Base-by-base conservation (phyloP, 192 early-diverging fungal genomes). In the Coemansia sp. region DNA sequence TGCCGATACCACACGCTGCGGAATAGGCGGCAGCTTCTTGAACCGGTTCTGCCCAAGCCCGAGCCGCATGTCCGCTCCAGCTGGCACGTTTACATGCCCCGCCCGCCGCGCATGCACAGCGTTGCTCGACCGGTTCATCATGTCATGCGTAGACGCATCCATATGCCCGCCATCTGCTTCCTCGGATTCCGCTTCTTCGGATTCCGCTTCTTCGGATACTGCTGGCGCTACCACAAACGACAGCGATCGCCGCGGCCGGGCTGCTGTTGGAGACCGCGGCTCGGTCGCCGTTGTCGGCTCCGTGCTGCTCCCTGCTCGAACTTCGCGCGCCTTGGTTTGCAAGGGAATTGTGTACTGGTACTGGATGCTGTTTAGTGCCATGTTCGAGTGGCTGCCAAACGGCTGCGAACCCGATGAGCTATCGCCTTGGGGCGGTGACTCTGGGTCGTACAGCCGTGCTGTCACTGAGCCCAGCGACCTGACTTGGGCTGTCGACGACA, bases 401-500 rank as follows among this genome's bases (percentile, higher is more conserved):
- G 4, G 29, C 17, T 1, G 55, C 35, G 16, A 21, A 5, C 31
- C 31, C 6, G 31, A 35, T 35, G 31, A 35, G 31, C 6, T 35
- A 35, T 35, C 47, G 26, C 3, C n/a, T 0, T 51, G 57, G 17
- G 51, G 43, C 8, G 66, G 49, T 2, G 57, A 27, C 9, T 68
- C 59, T 11, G 77, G 77, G 29, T 80, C 77, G 39, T 68, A 74
- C 16, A 80, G 50, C 11, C 72, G 77, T 6, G 77, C 77, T 0
- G 77, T 80, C 19, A 80, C 77, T 12, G 77, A 67, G 2, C 71
- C 77, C 29, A 80, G 50, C 29, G 72, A 65, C 49, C 51, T 57
- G 41, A 64, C 31, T 11, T 58, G 67, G 6, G 52, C 35, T 16
- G 52, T 37, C 10, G 63, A 55, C 27, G 17, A 41, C 16, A n/a